Conservation (phyloP, 169 alveolate genomes). For the Fabrea salina region DNA sequence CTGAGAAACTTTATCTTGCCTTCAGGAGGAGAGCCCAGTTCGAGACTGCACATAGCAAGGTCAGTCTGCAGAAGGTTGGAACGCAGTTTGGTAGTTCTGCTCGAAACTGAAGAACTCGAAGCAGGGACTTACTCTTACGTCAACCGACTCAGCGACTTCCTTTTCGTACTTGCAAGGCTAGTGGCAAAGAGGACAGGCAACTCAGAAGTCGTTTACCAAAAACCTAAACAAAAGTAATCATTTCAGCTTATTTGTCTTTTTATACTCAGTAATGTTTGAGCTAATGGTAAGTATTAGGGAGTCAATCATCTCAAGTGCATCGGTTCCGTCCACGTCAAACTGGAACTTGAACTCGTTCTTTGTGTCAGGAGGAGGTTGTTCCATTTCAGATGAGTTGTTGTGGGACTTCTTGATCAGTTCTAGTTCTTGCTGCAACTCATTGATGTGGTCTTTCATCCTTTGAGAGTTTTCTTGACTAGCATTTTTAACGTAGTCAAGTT, state of each 20-base stretch:
- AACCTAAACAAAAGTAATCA: conserved; percentile 7
- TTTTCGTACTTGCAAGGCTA: conserved; percentile 49
- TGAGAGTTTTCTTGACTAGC: not conserved
- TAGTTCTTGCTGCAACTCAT: not conserved
- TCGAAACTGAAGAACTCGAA: conserved; percentile 30
- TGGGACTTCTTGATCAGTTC: not conserved
- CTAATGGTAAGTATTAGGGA: not conserved
- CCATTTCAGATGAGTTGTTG: not conserved
- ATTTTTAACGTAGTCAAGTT: not conserved
- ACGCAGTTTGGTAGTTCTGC: conserved; percentile 32
- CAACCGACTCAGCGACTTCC: conserved; percentile 62
- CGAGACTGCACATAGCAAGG: conserved; percentile 50
- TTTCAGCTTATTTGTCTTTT: not conserved
- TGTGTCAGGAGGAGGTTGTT: conserved; percentile 1
- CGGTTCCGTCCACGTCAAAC: not conserved
- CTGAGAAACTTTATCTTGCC: conserved; percentile 57
- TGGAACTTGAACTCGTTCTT: not conserved
- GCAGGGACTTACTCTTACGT: conserved; percentile 34
- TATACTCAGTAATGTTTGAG: not conserved
- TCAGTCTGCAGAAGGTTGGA: conserved; percentile 65
- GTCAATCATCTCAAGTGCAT: not conserved
- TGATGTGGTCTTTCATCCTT: not conserved
- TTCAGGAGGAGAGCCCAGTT: conserved; percentile 54
- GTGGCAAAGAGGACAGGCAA: conserved; percentile 43
- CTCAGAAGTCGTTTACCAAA: conserved; percentile 42